These are phyloP conservation scores for Diplodia intermedia DNA, from an alignment of 2,329 filamentous ascomycete species.

Conservation along the genomic window DNA sequence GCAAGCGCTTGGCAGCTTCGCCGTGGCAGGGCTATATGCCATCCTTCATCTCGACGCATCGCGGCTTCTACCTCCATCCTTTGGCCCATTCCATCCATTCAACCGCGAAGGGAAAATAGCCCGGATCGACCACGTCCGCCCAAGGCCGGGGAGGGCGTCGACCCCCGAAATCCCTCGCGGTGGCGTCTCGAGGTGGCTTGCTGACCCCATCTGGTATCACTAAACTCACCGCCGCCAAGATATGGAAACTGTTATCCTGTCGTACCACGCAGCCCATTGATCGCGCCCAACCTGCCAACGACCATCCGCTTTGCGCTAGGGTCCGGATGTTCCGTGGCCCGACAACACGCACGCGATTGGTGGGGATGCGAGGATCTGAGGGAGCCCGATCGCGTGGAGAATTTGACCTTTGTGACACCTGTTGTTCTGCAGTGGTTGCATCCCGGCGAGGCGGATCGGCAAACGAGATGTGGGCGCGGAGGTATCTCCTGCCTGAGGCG, in stretches of 20 bases:
- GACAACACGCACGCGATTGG: too few relatives aligned
- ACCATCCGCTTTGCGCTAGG: neutral
- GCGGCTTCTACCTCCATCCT: neutral
- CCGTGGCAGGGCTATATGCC: neutral
- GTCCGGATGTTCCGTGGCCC: too few relatives aligned
- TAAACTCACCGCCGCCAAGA: constrained; percentile 19
- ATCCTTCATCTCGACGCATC: neutral
- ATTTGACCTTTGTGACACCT: too few relatives aligned
- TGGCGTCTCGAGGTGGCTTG: neutral
- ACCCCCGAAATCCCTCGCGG: constrained; percentile 7
- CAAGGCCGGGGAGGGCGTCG: neutral
- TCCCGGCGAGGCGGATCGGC: neutral
- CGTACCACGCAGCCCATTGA: constrained; percentile 11
- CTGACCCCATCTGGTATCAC: constrained; percentile 21
- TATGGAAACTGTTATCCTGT: neutral
- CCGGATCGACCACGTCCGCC: too few relatives aligned
- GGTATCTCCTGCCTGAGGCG: constrained; percentile 14
- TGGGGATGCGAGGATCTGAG: neutral
- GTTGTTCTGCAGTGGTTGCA: neutral
- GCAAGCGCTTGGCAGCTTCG: neutral
- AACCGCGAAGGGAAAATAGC: neutral
- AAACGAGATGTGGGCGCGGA: neutral
- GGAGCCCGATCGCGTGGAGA: neutral
- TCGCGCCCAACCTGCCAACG: neutral
- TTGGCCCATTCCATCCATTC: too few relatives aligned